These are phyloP conservation scores for Mycosarcoma maydis DNA, from an alignment of 1,284 basidiomycete genomes.

Conservation along the genomic window DNA sequence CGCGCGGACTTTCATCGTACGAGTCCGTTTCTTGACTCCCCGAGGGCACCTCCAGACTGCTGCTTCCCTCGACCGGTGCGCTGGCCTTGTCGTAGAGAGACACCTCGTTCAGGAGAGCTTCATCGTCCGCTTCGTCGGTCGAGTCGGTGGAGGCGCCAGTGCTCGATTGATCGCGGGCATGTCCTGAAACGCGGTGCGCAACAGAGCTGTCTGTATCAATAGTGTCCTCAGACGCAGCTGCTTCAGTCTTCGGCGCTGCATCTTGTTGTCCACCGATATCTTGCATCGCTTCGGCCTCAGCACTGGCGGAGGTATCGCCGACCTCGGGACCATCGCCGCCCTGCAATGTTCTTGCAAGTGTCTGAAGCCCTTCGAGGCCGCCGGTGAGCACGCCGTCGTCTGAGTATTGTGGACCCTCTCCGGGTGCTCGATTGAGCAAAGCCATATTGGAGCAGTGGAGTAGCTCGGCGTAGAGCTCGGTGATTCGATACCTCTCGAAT, in stretches of 20 bases:
- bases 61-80: conserved; percentile 4
- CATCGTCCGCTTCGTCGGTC: conserved; percentile 58
- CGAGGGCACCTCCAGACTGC: neutral
- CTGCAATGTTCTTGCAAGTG: conserved; percentile 60
- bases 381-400: conserved; percentile 58
- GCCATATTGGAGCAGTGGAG: conserved; percentile 99
- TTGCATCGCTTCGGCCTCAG: conserved; percentile 7
- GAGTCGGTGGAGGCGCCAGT: conserved; percentile 44
- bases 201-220: neutral
- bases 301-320: conserved; percentile 22
- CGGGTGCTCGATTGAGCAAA: conserved; percentile 79
- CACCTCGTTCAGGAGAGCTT: conserved; percentile 58
- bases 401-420: conserved; percentile 63
- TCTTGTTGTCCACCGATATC: neutral
- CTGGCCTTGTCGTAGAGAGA: conserved; percentile 37
- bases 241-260: neutral
- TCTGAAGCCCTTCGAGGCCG: conserved; percentile 65
- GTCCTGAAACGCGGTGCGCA: conserved; percentile 3
- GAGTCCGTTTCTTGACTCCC: conserved; percentile 5
- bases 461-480: conserved; percentile 95
- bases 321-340: conserved; percentile 51
- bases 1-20: conserved; percentile 9
- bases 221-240: neutral
- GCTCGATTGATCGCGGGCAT: conserved; percentile 44
- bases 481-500: conserved; percentile 94